phyloP scores from a whole-genome alignment of 306 rosid genomes.

The Citrullus colocynthis region DNA sequence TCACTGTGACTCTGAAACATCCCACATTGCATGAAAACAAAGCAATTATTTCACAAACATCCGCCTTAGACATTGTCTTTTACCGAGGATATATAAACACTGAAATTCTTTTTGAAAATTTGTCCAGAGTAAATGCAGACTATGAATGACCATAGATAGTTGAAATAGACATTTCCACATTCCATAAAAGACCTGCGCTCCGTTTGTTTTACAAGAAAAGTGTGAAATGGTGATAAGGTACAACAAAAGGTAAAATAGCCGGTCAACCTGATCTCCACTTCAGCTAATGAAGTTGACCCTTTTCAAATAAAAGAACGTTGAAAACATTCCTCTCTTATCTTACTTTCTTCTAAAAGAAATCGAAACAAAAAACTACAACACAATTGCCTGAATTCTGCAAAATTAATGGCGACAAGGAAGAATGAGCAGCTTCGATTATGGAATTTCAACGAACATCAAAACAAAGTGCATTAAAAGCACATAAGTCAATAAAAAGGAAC shows the following conservation, averaged over 20 bases:
- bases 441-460: not conserved
- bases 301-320: not conserved
- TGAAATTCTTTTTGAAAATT: not conserved
- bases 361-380: not conserved
- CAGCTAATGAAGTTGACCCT: not conserved
- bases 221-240: not conserved
- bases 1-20: constrained; percentile 37
- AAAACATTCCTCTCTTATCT: not conserved
- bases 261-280: constrained; percentile 1
- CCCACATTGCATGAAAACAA: constrained; percentile 9
- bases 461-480: not conserved
- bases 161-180: not conserved
- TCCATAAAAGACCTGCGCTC: not conserved
- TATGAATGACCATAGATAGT: not conserved
- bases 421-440: not conserved
- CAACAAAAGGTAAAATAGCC: not conserved
- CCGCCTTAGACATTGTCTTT: not conserved
- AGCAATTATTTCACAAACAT: not conserved
- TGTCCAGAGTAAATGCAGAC: not conserved
- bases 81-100: not conserved
- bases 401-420: not conserved
- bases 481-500: not conserved
- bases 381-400: not conserved
- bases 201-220: not conserved
- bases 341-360: not conserved